Conservation (phyloP, 2,329 filamentous ascomycete genomes). For the Xylariomycetidae sp. region DNA sequence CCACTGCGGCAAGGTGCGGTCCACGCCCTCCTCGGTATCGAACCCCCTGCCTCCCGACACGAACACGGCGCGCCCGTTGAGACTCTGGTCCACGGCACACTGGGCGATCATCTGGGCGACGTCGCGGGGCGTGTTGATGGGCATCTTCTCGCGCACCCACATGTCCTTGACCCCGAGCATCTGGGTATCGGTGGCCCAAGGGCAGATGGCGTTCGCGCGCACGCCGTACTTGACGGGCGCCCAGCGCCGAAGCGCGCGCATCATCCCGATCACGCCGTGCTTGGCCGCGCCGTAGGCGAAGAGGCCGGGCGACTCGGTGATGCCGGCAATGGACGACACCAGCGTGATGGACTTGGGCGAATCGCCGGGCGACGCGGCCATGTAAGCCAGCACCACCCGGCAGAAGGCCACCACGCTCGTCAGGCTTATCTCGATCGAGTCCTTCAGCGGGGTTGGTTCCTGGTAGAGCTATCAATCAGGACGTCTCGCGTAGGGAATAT, state of each 20-base stretch:
- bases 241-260: slow-evolving; percentile 1
- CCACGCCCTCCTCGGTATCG: slow-evolving; percentile 1
- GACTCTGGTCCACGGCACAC: not conserved
- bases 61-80: slow-evolving; percentile 2
- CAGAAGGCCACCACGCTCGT: slow-evolving; percentile 1
- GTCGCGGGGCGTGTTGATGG: slow-evolving; percentile 1
- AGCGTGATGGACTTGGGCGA: slow-evolving; percentile 2
- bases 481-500: not conserved
- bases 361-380: not conserved
- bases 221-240: slow-evolving; percentile 2
- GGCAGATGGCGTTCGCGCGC: slow-evolving; percentile 1
- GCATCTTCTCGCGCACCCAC: slow-evolving; percentile 2
- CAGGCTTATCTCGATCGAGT: slow-evolving; percentile 1
- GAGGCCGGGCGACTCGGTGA: slow-evolving; percentile 2
- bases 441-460: slow-evolving; percentile 1
- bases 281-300: slow-evolving; percentile 3
- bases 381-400: slow-evolving; percentile 2
- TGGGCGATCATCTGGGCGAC: slow-evolving; percentile 2
- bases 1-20: slow-evolving; percentile 2
- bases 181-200: slow-evolving; percentile 4
- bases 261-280: slow-evolving; percentile 4
- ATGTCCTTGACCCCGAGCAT: slow-evolving; percentile 1
- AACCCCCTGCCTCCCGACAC: slow-evolving; percentile 1
- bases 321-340: slow-evolving; percentile 2
- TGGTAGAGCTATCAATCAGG: not conserved